A percentile compares a stretch with the other conserved stretches of the same genome.
phyloP scores from a whole-genome alignment of 805 yeast genomes.

The Naumovozyma castellii region DNA sequence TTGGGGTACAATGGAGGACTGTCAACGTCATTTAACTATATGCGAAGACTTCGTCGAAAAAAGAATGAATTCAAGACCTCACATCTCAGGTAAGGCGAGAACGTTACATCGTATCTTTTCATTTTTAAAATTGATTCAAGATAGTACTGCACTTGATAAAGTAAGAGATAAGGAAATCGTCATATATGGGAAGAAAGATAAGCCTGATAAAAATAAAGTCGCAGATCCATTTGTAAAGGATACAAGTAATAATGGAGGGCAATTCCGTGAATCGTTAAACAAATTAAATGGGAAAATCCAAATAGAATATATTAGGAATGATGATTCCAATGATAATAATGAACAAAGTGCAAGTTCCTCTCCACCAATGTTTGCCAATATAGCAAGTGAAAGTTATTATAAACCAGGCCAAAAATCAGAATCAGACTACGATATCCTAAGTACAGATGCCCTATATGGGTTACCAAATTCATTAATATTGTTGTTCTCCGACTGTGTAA shows the following conservation, averaged over 20 bases:
- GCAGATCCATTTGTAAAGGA: too few species aligned
- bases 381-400: conserved; percentile 31
- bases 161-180: conserved; percentile 14
- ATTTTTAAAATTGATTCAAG: conserved; percentile 65
- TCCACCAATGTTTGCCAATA: conserved; percentile 36
- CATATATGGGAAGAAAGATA: not conserved
- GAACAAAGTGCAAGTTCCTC: conserved; percentile 2
- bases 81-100: conserved; percentile 64
- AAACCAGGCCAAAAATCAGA: conserved; percentile 29
- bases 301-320: conserved; percentile 32
- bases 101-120: conserved; percentile 71
- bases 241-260: not conserved
- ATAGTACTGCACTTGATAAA: conserved; percentile 44
- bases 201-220: too few species aligned
- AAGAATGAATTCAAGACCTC: conserved; percentile 57
- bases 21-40: conserved; percentile 62
- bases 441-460: conserved; percentile 77
- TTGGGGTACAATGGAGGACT: conserved; percentile 86
- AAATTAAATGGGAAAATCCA: conserved; percentile 38
- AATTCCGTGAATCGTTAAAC: conserved; percentile 31
- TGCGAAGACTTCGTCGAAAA: conserved; percentile 67
- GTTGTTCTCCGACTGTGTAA: conserved; percentile 64
- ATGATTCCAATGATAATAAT: not conserved
- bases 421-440: conserved; percentile 47
- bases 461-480: conserved; percentile 71